Evolutionary conservation across 1,284 basidiomycete species (phyloP), one percentile per base, ranked within the genome.

Genomic region (Microbotryum saponariae): DNA sequence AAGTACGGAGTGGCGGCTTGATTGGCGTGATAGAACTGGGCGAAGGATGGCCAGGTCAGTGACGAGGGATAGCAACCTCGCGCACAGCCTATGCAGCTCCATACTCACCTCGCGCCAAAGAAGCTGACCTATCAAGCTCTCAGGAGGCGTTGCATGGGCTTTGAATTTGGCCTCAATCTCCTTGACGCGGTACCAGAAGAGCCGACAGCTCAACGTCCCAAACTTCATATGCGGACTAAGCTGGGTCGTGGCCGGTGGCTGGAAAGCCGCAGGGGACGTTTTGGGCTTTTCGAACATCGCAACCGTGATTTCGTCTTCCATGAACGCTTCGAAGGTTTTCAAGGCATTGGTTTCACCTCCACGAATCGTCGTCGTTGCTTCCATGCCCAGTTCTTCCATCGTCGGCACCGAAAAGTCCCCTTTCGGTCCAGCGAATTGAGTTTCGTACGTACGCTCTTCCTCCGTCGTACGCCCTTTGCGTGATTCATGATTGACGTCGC

Each of bases 201-300:
- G 75, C 27, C 78, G 65, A 3, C 79, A 72, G 29, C 77, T 76
- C 16, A 82, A 64, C 59, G 78, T 79, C 25, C 80, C 81, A 63
- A 82, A 81, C 63, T 81, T 81, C 57, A 80, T 69, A 67, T 79
- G 77, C 0, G 78, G 77, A 18, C 74, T 76, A 14, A 80, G 70
- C 9, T 78, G 67, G 3, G 79, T 80, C n/a, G 78, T 78, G 46
- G 70, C 65, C 6, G 71, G 67, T 3, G 77, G 78, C 67, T 79
- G 77, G 54, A 77, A 73, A 9, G 73, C 74, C 9, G 78, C 77
- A 7, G 78, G 78, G 16, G 74, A 74, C 1, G 80, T 79, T 60
- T 78, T 73, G 9, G 80, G 78, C 71, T 82, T 82, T 29, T 77
- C 76, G 70, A 82, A 81, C 20, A 73, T 75, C 7, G 77, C 77